Conservation (phyloP, 148 eudicot genomes). For the Arctostaphylos glauca region DNA sequence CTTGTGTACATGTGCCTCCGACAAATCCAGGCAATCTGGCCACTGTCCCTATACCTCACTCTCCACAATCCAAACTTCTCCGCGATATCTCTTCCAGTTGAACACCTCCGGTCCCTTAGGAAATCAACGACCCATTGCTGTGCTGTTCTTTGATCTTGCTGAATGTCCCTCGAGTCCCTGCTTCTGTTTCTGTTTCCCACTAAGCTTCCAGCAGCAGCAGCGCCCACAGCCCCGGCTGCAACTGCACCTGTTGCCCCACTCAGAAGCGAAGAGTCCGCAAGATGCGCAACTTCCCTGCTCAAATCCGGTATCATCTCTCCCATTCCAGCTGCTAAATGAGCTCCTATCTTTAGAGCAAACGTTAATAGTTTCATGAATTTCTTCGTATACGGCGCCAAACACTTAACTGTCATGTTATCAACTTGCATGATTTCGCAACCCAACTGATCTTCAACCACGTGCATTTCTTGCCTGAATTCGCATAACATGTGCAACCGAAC, state of each 20-base stretch:
- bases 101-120: constrained; percentile 69
- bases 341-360: constrained; percentile 87
- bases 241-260: constrained; percentile 71
- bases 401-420: constrained; percentile 62
- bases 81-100: constrained; percentile 78
- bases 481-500: constrained; percentile 84
- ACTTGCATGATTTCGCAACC: constrained; percentile 91
- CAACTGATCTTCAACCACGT: constrained; percentile 86
- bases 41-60: constrained; percentile 76
- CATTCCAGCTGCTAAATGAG: constrained; percentile 87
- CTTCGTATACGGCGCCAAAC: constrained; percentile 82
- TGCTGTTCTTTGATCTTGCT: constrained; percentile 75
- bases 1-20: constrained; percentile 69
- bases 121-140: constrained; percentile 96
- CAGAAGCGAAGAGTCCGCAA: constrained; percentile 52
- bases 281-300: constrained; percentile 70
- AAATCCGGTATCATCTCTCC: constrained; percentile 90
- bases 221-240: constrained; percentile 51
- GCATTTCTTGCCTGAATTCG: constrained; percentile 80
- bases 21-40: constrained; percentile 94
- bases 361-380: constrained; percentile 84
- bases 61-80: constrained; percentile 96
- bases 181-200: constrained; percentile 24
- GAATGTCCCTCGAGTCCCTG: constrained; percentile 52
- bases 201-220: constrained; percentile 52